Conservation (phyloP, 352 stramenopile genomes). For the Globisporangium splendens region DNA sequence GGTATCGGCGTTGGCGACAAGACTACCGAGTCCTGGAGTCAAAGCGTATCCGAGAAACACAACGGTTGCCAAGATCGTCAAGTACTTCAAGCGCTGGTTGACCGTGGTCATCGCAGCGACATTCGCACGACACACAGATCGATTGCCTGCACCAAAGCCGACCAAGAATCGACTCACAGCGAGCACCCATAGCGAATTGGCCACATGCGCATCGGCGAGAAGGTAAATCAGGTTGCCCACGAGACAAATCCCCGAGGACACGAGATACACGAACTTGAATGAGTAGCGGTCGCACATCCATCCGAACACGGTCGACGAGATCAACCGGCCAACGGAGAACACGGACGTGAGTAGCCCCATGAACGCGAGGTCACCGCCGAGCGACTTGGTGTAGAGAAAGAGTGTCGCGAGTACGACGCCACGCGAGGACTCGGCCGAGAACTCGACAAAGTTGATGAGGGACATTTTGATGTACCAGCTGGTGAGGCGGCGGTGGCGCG, state of each 20-base stretch:
- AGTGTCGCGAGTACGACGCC: constrained; percentile 77
- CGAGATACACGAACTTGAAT: constrained; percentile 76
- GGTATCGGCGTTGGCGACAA: constrained; percentile 59
- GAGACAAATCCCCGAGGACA: constrained; percentile 72
- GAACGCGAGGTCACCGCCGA: constrained; percentile 69
- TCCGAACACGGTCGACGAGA: constrained; percentile 78
- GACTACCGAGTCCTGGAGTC: constrained; percentile 61
- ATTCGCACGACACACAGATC: constrained; percentile 72
- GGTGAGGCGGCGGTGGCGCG: constrained; percentile 32
- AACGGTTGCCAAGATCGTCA: constrained; percentile 70
- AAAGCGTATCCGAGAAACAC: constrained; percentile 76
- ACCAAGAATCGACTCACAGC: constrained; percentile 68
- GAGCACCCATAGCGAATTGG: constrained; percentile 48
- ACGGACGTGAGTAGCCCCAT: constrained; percentile 81
- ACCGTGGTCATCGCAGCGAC: constrained; percentile 66
- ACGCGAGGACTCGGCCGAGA: constrained; percentile 71
- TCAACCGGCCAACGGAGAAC: constrained; percentile 76
- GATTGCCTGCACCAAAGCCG: constrained; percentile 75
- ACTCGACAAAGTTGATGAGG: constrained; percentile 85
- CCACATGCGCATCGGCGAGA: constrained; percentile 54
- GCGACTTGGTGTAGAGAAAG: constrained; percentile 82
- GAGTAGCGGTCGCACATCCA: constrained; percentile 84
- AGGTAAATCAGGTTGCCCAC: constrained; percentile 78
- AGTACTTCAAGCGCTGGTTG: constrained; percentile 68
- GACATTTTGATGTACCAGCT: constrained; percentile 79